phyloP scores from a whole-genome alignment of 345 rosid genomes.

The Triadica sebifera region DNA sequence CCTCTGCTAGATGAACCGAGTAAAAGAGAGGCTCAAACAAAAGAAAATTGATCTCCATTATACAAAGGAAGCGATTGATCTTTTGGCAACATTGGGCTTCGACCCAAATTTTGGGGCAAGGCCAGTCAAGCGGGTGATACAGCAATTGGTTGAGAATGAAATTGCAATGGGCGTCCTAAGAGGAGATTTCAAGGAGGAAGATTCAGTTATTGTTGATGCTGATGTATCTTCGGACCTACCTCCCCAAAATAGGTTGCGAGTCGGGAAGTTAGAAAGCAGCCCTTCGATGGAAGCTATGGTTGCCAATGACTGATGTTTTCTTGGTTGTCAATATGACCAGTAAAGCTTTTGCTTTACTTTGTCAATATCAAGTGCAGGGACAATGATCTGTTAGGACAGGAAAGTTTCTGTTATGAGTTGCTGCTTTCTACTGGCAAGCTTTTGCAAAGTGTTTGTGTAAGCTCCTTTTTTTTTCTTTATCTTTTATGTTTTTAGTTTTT shows the following conservation, averaged over 20 bases:
- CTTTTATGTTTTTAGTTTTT: not conserved
- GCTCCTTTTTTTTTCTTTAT: not conserved
- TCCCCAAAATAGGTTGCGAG: conserved; percentile 44
- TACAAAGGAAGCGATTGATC: conserved; percentile 61
- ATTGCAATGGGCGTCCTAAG: conserved; percentile 72
- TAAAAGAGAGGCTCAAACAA: conserved; percentile 65
- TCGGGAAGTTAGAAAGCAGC: conserved; percentile 52
- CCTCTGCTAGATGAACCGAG: conserved; percentile 57
- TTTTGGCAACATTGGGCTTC: conserved; percentile 65
- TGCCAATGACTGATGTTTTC: conserved; percentile 39
- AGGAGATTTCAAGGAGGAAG: conserved; percentile 79
- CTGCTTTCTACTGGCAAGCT: not conserved
- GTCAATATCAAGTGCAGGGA: not conserved
- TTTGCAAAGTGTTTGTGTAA: not conserved
- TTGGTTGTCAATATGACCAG: not conserved
- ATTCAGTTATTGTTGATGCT: conserved; percentile 50
- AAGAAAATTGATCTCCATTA: conserved; percentile 73
- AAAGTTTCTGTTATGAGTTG: not conserved
- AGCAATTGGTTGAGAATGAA: conserved; percentile 82
- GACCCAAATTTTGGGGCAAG: conserved; percentile 91
- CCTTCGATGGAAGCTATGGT: conserved; percentile 48
- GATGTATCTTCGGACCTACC: conserved; percentile 35
- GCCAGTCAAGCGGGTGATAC: conserved; percentile 89
- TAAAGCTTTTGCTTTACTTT: not conserved
- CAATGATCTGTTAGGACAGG: not conserved